Base-by-base conservation (phyloP, 768 basidiomycete species). In the Russula abietina region DNA sequence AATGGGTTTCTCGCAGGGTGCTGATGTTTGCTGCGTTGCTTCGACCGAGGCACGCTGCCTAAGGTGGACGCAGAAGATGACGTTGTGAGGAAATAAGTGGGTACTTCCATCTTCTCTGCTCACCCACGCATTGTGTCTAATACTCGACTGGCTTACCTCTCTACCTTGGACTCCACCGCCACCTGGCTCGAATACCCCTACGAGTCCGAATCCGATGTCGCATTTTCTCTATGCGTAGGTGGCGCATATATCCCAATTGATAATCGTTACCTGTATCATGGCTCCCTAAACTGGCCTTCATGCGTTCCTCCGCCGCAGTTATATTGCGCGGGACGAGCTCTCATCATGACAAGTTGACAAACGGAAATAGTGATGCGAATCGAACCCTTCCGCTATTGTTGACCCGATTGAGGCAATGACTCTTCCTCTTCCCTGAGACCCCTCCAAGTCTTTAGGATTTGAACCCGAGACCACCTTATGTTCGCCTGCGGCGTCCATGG, bases 251-350 rank as follows among this genome's bases (percentile, higher is more conserved):
- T 22, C 45, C 45, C 4, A 17, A 5, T 32, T 14, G 14, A 26
- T 17, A 46, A 43, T 17, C 3, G 16, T 16, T 6, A 19, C 43
- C 4, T 36, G 33, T 24, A 30, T 26, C 36, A 48, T 16, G 6
- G 41, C 32, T 33, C 26, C 39, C 11, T 24, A 12, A 1, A 11
- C 5, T 55, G 4, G 10, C 30, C 14, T 30, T 32, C 32, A 24
- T 17, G 5, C 24, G 16, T 14, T 14, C 16, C 51, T 45, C 59
- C 41, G 59, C 59, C 41, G 59, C 59, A 60, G 58, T 51, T 22
- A 7, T 39, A 39, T 59, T 59, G 36, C 57, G 36, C 49, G 38
- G 26, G n/a, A 50, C 1, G 17, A 11, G 17, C 3, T 26, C 57
- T 22, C 4, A 39, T 49, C 46, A 19, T 38, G 36, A 16, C 32